Conservation (phyloP, 1,284 basidiomycete species). For the Irpex rosettiformis region DNA sequence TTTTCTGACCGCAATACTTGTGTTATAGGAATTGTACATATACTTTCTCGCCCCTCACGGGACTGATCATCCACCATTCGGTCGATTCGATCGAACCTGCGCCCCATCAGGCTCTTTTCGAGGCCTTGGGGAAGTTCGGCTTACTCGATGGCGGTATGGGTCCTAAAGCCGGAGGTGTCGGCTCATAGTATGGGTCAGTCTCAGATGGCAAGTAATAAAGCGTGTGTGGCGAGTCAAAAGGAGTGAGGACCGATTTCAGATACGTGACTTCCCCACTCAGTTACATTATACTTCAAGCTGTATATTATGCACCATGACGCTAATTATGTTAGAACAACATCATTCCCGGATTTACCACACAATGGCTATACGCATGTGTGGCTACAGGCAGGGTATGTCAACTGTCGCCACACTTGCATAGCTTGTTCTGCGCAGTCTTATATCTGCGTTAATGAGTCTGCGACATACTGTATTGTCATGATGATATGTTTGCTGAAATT, state of each 20-base stretch:
- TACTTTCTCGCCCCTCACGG: slow-evolving; percentile 61
- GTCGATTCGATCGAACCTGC: slow-evolving; percentile 72
- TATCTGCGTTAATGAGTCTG: no score
- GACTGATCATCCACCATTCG: slow-evolving; percentile 58
- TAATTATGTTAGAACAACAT: not conserved
- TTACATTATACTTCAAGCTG: not conserved
- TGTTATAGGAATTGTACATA: slow-evolving; percentile 67
- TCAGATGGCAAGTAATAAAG: not conserved
- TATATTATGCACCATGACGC: not conserved
- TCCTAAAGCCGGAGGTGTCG: not conserved
- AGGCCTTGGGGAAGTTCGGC: slow-evolving; percentile 42
- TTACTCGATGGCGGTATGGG: slow-evolving; percentile 19
- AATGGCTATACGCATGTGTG: not conserved
- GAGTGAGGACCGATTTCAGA: not conserved
- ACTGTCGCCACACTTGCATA: not conserved
- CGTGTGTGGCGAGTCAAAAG: not conserved
- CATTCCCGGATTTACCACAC: not conserved
- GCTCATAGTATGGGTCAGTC: not conserved
- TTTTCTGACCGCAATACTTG: not conserved
- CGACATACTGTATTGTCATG: not conserved
- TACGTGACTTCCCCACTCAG: not conserved
- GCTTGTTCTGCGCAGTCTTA: not conserved
- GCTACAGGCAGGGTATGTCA: not conserved
- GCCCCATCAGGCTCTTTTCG: slow-evolving; percentile 67
- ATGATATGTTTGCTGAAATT: not conserved